Evolutionary conservation across 371 early-diverging fungal species (phyloP).

Genomic region (Mortierella sp.): DNA sequence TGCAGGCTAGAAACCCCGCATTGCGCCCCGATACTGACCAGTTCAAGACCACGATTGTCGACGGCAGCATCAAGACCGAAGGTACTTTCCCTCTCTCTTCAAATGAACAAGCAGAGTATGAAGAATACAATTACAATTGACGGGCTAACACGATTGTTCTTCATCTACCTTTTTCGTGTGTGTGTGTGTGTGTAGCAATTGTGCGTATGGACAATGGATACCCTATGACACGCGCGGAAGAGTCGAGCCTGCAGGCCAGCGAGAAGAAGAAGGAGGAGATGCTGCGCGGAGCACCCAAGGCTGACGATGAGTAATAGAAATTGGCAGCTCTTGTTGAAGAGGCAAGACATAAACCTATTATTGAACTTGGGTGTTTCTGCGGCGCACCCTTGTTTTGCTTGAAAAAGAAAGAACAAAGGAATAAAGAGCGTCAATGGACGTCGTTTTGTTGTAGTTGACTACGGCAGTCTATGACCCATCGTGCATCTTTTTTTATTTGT

Average conservation of each 20-base stretch:
- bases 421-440: not conserved
- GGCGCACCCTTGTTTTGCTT: not conserved
- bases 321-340: not conserved
- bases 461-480: slow-evolving; percentile 1
- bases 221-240: slow-evolving; percentile 44
- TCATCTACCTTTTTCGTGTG: not conserved
- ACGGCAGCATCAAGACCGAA: slow-evolving; percentile 41
- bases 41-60: slow-evolving; percentile 44
- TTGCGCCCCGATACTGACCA: slow-evolving; percentile 32
- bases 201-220: slow-evolving; percentile 43
- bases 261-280: slow-evolving; percentile 40
- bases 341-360: not conserved
- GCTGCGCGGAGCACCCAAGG: slow-evolving; percentile 27
- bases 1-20: slow-evolving; percentile 31
- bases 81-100: slow-evolving; percentile 5
- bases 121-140: not conserved
- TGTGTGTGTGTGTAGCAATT: slow-evolving; percentile 19
- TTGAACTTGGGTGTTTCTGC: not conserved
- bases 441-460: not conserved
- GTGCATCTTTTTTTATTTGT: not conserved
- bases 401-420: not conserved
- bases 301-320: slow-evolving; percentile 23
- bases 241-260: slow-evolving; percentile 11
- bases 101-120: not conserved
- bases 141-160: not conserved